Base-by-base conservation (phyloP, 805 yeast genomes). In the Candida ulmi region DNA sequence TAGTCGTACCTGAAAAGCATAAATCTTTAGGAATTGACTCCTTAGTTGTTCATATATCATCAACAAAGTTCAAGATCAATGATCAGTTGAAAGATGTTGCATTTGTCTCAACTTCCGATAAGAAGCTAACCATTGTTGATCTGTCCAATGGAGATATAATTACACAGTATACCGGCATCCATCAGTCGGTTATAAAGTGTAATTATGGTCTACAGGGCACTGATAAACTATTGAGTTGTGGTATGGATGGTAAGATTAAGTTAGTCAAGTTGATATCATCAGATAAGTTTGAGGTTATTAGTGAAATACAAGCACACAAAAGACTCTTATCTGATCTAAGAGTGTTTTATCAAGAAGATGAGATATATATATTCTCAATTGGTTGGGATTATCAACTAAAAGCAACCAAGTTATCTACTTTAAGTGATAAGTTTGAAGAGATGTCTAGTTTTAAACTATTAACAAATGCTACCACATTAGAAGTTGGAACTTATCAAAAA, bases 351-450 rank as follows among this genome's bases (percentile, higher is more conserved):
- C 28, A 35, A 7, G 45, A n/a, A 2, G 54, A 40, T 2, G 39
- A 52, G 5, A 62, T 64, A 16, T 70, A 65, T 46, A 47, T 81
- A 17, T 63, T 72, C 11, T 71, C 84, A 1, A 61, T 76, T 44
- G 87, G 88, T 3, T 72, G 81, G 72, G 90, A 83, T 57, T 60
- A 65, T 38, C 54, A 52, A 17, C 39, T 80, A 3, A 66, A 61
- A 35, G 71, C 28, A 58, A 70, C 39, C 48, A 53, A 39, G 36
- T 71, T 48, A 8, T 45, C 48, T 3, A 48, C 44, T 1, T 29
- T 37, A 2, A 38, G 50, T 55, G 2, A 26, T 17, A 19, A 33
- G 28, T 35, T 51, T 21, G 36, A 11, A 17, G 57, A 51, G 9
- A 43, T 47, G 44, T 54, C 51, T 39, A 53, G 40, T 33, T 40